phyloP scores from a whole-genome alignment of 176 grass and related monocot species.

The Calamus simplicifolius region DNA sequence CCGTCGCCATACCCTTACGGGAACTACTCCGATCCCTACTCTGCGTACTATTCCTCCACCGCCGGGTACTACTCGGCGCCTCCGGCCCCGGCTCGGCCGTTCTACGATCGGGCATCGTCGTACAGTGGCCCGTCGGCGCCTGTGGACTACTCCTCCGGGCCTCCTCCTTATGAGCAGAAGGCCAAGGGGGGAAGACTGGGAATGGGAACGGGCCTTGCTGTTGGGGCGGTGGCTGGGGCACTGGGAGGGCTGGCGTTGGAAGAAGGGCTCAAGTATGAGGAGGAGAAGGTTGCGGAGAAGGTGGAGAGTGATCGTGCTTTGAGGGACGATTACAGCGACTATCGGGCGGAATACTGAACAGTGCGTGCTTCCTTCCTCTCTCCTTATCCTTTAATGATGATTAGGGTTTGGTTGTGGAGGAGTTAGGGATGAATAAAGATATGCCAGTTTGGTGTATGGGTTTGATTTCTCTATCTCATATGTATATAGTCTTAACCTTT shows the following conservation, averaged over 20 bases:
- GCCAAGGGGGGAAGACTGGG: slow-evolving; percentile 38
- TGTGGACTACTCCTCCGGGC: slow-evolving; percentile 37
- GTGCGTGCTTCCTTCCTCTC: not conserved
- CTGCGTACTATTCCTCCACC: slow-evolving; percentile 12
- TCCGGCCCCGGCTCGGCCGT: slow-evolving; percentile 30
- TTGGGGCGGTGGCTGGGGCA: slow-evolving; percentile 48
- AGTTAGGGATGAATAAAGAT: slow-evolving; percentile 5
- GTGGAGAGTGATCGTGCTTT: slow-evolving; percentile 35
- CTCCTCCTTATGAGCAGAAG: slow-evolving; percentile 32
- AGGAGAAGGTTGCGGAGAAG: slow-evolving; percentile 55
- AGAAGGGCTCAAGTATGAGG: slow-evolving; percentile 65
- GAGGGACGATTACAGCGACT: slow-evolving; percentile 59
- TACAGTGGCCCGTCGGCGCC: slow-evolving; percentile 56
- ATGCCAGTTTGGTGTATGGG: not conserved
- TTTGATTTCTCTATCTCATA: too few species aligned
- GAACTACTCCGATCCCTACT: slow-evolving; percentile 25
- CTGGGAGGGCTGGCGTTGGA: slow-evolving; percentile 52
- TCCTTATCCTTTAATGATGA: too few species aligned
- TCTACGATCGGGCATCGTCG: slow-evolving; percentile 17
- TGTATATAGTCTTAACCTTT: too few species aligned
- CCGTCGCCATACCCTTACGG: slow-evolving; percentile 13
- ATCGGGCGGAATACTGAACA: slow-evolving; percentile 52
- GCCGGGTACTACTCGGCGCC: slow-evolving; percentile 42
- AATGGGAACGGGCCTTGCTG: slow-evolving; percentile 56
- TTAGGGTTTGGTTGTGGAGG: slow-evolving; percentile 27